Base-by-base conservation (phyloP, 768 basidiomycete species). In the Collybia nuda region DNA sequence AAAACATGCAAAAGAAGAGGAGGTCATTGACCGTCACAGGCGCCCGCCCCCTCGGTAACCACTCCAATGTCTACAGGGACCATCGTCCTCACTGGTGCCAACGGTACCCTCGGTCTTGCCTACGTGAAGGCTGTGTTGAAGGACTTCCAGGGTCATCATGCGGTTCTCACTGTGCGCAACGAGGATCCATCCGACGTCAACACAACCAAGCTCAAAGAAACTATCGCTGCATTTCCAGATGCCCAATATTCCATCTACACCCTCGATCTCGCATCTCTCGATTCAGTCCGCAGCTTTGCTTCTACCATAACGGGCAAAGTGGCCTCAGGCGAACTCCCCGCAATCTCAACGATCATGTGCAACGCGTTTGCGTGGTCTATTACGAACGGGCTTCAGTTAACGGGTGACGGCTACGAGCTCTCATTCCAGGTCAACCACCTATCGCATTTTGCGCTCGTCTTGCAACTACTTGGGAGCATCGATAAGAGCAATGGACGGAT, bases 351-450 rank as follows among this genome's bases (percentile, higher is more conserved):
- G 1, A 51, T 55, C 15, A 35, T 44, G 11, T 51, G 49, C 45
- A 51, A 26, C 18, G 53, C 49, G n/a, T 55, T 51, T 28, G 36
- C 45, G 5, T 55, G 53, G 50, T 55, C 49, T 32, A 41, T 55
- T 9, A 42, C 40, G 29, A 19, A 28, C 17, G 45, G 49, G 8
- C 23, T 50, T 32, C 9, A 49, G 21, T 39, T 47, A 24, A 54
- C 40, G 14, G 15, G 17, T 2, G 41, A 55, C 12, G 44, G 24
- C 3, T 26, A 26, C 24, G 24, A 26, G 7, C 24, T 26, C 24
- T 26, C 24, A 26, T 26, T 26, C 7, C 24, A 26, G 24, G 24
- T 26, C 7, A 26, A 26, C 7, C 24, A 26, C 24, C 24, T 4
- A 7, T 3, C 24, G 24, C 24, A 26, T 26, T 26, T 26, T 26